Base-by-base conservation (phyloP, 2,329 filamentous ascomycete species). In the Nannizziopsis barbatae region DNA sequence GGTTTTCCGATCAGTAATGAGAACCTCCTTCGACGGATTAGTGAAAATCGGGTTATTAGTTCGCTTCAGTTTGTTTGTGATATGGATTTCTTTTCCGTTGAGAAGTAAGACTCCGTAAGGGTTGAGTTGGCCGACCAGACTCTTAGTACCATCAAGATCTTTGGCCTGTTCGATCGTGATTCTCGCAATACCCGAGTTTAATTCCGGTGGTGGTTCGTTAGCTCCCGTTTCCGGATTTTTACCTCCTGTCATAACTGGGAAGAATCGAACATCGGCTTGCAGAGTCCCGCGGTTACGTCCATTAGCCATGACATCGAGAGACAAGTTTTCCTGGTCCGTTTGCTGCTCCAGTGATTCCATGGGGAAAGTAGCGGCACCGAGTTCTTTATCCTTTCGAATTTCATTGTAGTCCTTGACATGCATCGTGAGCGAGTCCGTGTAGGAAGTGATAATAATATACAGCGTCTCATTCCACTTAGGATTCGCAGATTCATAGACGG, bases 21-120 rank as follows among this genome's bases (percentile, higher is more conserved):
- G 79, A 57, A 98, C 80, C 62, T 98, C 92, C 69, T 95, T 95
- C 57, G 81, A 84, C 5, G 86, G 86, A 62, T 96, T 84, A 47
- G 90, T 83, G 83, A 89, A 98, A 59, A 98, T 89, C 6, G 92
- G 92, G 59, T 95, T 92, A 70, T 98, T 98, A 52, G 88, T 96
- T 52, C 90, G 83, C 76, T 96, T 98, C 59, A 95, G 76, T 66
- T 89, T 93, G 69, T 88, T 86, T 46, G 89, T 94, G 49, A 80
- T 76, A 59, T 95, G 88, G 3, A 96, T 77, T 62, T 93, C 84
- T 67, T 92, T 94, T 54, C 87, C 85, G 59, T 98, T 98, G 57
- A 98, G 78, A 39, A 95, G 75, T 44, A 98, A 75, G 30, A 81
- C 75, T 8, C 86, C 89, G 57, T 96, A 98, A 1, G 92, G 92